phyloP scores from a whole-genome alignment of 768 basidiomycete genomes.

The Pleurotus platypus region DNA sequence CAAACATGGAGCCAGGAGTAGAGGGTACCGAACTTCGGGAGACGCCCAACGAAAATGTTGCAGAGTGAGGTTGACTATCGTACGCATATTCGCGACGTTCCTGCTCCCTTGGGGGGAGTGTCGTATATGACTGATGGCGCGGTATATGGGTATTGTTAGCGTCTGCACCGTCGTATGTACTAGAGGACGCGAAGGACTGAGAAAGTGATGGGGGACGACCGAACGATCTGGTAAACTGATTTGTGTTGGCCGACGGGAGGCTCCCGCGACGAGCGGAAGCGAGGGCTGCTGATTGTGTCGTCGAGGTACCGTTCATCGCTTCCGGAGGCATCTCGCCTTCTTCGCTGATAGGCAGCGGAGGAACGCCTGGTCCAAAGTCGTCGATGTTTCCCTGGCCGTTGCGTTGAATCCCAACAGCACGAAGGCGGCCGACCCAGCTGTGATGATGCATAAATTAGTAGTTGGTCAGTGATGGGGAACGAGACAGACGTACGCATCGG shows the following conservation, averaged over 20 bases:
- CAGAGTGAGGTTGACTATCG: neutral
- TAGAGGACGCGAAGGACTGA: neutral
- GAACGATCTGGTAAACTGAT: neutral
- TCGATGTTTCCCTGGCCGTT: slow-evolving; percentile 18
- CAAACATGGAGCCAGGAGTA: slow-evolving; percentile 16
- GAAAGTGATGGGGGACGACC: neutral
- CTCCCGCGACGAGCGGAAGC: neutral
- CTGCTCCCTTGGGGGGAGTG: neutral
- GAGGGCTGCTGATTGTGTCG: neutral
- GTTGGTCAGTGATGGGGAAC: neutral
- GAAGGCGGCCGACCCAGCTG: slow-evolving; percentile 83
- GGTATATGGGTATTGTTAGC: neutral
- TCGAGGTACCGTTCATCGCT: neutral
- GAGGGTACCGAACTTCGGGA: neutral
- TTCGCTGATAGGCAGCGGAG: slow-evolving; percentile 11
- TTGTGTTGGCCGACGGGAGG: neutral
- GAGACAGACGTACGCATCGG: slow-evolving; percentile 63
- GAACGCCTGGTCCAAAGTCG: slow-evolving; percentile 12
- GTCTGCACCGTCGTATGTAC: neutral
- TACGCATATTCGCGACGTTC: neutral
- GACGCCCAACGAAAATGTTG: neutral
- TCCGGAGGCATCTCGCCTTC: neutral
- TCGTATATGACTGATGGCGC: neutral
- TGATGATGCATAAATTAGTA: slow-evolving; percentile 9
- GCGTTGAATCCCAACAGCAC: slow-evolving; percentile 74